phyloP scores from a whole-genome alignment of 352 stramenopile genomes.

The Elongisporangium prolatum region DNA sequence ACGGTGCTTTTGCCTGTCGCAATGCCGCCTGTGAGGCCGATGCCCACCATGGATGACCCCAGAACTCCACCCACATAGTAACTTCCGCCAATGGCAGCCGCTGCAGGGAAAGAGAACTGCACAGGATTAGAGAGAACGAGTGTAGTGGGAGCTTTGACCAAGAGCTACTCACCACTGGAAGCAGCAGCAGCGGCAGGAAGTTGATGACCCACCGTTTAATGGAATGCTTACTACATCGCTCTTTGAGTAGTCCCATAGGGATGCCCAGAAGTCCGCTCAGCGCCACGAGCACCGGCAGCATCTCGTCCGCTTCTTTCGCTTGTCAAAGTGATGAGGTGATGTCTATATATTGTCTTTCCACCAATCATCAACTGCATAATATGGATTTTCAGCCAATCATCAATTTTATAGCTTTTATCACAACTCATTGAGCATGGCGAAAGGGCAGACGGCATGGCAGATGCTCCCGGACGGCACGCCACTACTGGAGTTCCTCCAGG shows the following conservation, averaged over 20 bases:
- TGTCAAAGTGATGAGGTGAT: slow-evolving; percentile 7
- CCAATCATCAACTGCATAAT: slow-evolving; percentile 15
- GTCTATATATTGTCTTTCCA: slow-evolving; percentile 10
- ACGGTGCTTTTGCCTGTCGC: slow-evolving; percentile 84
- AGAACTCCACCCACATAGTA: slow-evolving; percentile 39
- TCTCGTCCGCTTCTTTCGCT: slow-evolving; percentile 7
- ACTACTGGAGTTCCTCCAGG: slow-evolving; percentile 54
- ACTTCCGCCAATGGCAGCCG: slow-evolving; percentile 13
- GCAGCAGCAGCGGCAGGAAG: slow-evolving; percentile 30
- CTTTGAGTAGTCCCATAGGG: slow-evolving; percentile 45
- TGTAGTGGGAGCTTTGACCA: too few relatives aligned
- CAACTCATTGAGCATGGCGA: slow-evolving; percentile 7
- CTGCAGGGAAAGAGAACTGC: slow-evolving; percentile 35
- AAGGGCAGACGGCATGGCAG: slow-evolving; percentile 2
- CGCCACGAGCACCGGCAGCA: slow-evolving; percentile 30
- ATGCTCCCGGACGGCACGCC: slow-evolving; percentile 31
- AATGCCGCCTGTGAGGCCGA: slow-evolving; percentile 82
- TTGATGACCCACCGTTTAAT: slow-evolving; percentile 35
- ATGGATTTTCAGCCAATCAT: slow-evolving; percentile 13
- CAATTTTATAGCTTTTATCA: neutral
- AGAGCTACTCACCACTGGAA: slow-evolving; percentile 42
- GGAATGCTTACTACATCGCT: slow-evolving; percentile 35
- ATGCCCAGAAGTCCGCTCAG: slow-evolving; percentile 39
- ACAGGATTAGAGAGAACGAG: neutral
- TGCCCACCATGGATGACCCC: slow-evolving; percentile 55